phyloP scores from a whole-genome alignment of 1,284 basidiomycete species.

The Tylopilus sp. region DNA sequence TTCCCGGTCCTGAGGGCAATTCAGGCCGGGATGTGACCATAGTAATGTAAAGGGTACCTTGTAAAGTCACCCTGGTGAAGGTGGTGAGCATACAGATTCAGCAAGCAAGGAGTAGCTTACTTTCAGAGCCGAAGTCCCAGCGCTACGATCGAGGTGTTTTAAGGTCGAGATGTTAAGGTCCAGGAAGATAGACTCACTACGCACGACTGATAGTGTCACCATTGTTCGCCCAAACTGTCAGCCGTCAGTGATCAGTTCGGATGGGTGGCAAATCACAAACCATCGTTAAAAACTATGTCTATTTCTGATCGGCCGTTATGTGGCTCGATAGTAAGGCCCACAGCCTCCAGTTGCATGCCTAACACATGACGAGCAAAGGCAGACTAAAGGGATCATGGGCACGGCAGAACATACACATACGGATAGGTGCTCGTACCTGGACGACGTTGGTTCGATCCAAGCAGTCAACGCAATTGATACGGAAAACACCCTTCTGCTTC shows the following conservation, averaged over 20 bases:
- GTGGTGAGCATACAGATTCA: constrained; percentile 11
- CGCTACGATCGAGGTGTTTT: constrained; percentile 43
- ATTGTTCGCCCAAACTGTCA: constrained; percentile 91
- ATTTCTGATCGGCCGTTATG: constrained; percentile 55
- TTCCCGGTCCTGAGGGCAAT: constrained; percentile 74
- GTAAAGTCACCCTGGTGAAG: constrained; percentile 83
- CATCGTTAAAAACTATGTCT: constrained; percentile 85
- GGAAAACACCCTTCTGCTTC: constrained; percentile 81
- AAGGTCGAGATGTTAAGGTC: not conserved
- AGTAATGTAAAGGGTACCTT: constrained; percentile 43
- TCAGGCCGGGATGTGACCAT: constrained; percentile 8
- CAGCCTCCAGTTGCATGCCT: constrained; percentile 76
- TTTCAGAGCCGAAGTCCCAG: constrained; percentile 91
- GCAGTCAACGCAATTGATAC: constrained; percentile 93
- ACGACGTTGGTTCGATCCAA: constrained; percentile 90
- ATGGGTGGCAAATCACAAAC: constrained; percentile 39
- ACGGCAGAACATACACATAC: not conserved
- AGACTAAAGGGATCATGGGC: constrained; percentile 51
- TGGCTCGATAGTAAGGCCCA: constrained; percentile 64
- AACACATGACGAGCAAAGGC: constrained; percentile 86
- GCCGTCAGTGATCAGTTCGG: constrained; percentile 1
- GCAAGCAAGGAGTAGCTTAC: constrained; percentile 35
- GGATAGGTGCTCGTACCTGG: constrained; percentile 47
- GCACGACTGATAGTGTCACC: constrained; percentile 85
- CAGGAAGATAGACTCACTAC: constrained; percentile 60